Conservation (phyloP, 2,329 filamentous ascomycete genomes). For the Graphilbum ipis-grandicollis region DNA sequence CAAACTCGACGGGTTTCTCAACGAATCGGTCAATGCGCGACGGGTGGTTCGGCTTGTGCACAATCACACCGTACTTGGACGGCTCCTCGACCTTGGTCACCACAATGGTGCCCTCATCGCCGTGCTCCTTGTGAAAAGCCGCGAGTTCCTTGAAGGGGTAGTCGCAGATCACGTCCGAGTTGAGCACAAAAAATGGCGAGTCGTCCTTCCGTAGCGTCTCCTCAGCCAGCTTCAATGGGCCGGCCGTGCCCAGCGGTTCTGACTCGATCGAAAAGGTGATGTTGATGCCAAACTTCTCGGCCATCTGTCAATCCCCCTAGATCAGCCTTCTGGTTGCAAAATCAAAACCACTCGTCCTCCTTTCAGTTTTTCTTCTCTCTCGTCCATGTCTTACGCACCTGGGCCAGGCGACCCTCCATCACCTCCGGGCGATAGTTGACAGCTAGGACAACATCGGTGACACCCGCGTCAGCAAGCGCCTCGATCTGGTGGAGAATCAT, state of each 20-base stretch:
- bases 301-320: conserved; percentile 49
- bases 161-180: conserved; percentile 96
- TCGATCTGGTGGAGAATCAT: conserved; percentile 99
- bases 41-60: conserved; percentile 84
- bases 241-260: conserved; percentile 87
- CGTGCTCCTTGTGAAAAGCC: conserved; percentile 82
- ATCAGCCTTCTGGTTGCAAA: neutral
- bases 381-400: conserved; percentile 35
- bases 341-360: neutral
- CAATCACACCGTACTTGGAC: conserved; percentile 95
- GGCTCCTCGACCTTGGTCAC: conserved; percentile 99
- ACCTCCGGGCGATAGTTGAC: conserved; percentile 98
- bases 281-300: conserved; percentile 79
- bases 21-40: conserved; percentile 96
- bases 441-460: conserved; percentile 92
- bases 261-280: conserved; percentile 96
- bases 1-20: conserved; percentile 97
- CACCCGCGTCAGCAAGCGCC: conserved; percentile 79
- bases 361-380: neutral
- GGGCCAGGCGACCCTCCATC: conserved; percentile 85
- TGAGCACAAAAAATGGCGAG: conserved; percentile 91
- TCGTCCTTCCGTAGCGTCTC: conserved; percentile 85
- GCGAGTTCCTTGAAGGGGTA: conserved; percentile 86
- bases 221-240: conserved; percentile 89
- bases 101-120: conserved; percentile 90